phyloP scores from a whole-genome alignment of 768 basidiomycete genomes.

The Suillus subaureus region DNA sequence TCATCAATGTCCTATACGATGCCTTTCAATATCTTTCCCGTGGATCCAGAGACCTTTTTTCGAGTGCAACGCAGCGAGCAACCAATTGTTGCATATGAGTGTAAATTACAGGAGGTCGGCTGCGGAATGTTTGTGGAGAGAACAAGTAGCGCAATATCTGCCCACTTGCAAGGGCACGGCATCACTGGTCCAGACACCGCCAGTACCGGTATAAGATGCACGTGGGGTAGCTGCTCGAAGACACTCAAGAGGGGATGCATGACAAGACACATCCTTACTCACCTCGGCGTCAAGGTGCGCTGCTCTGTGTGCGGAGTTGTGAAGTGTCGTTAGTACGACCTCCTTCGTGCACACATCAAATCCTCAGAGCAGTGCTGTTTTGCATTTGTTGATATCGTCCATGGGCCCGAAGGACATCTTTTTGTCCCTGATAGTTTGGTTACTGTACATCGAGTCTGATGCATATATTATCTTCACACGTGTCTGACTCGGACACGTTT shows the following conservation, averaged over 20 bases:
- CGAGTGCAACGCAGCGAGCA: neutral
- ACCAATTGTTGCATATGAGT: neutral
- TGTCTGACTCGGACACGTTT: neutral
- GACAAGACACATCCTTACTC: constrained; percentile 11
- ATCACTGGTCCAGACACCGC: neutral
- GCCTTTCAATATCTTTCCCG: neutral
- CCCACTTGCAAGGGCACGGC: constrained; percentile 11
- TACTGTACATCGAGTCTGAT: neutral
- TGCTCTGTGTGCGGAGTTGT: constrained; percentile 6
- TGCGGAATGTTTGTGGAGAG: neutral
- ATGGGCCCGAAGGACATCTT: neutral
- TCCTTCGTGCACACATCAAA: neutral
- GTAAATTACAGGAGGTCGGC: neutral
- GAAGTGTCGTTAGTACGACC: neutral
- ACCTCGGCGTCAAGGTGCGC: neutral
- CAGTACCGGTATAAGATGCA: neutral
- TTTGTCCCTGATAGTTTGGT: neutral
- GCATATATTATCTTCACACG: neutral
- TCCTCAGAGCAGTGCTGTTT: neutral
- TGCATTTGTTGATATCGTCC: neutral
- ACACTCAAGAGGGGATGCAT: constrained; percentile 1
- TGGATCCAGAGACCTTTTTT: neutral
- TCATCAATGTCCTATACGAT: neutral
- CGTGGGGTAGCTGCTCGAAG: constrained; percentile 5
- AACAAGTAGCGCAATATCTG: neutral